phyloP scores from a whole-genome alignment of 169 alveolate genomes.

The Amoebophrya sp. region DNA sequence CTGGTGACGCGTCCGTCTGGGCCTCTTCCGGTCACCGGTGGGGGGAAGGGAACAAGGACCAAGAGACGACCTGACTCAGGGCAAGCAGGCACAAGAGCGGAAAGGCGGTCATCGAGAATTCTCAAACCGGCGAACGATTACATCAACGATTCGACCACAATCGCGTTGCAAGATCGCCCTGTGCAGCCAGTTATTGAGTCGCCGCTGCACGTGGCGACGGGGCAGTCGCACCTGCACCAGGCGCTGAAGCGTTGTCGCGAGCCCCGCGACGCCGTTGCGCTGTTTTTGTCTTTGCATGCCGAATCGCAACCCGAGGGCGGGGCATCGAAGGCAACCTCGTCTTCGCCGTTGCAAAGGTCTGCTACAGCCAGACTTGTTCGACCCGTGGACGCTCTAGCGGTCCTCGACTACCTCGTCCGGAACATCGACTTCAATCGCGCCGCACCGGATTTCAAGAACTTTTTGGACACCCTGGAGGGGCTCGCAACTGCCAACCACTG shows the following conservation, averaged over 20 bases:
- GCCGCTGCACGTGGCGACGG: not conserved
- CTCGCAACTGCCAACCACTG: not conserved
- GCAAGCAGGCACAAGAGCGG: too few species aligned
- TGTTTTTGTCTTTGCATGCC: not conserved
- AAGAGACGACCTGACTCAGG: too few species aligned
- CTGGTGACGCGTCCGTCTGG: too few species aligned
- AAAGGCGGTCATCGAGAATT: too few species aligned
- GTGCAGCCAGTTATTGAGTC: not conserved
- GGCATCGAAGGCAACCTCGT: not conserved
- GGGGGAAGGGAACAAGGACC: too few species aligned
- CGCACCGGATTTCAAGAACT: not conserved
- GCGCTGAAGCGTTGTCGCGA: not conserved
- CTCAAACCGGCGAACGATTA: too few species aligned
- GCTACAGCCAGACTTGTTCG: too few species aligned
- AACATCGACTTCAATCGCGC: not conserved
- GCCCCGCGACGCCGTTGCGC: not conserved
- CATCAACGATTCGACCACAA: too few species aligned
- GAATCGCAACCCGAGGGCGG: not conserved
- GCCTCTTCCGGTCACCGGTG: too few species aligned
- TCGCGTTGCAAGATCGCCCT: not conserved
- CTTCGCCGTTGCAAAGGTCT: not conserved
- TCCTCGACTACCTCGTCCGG: not conserved
- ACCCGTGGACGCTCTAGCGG: not conserved
- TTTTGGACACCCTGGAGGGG: not conserved
- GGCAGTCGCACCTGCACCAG: not conserved